phyloP scores from a whole-genome alignment of 352 stramenopile genomes.

The Elongisporangium prolatum region DNA sequence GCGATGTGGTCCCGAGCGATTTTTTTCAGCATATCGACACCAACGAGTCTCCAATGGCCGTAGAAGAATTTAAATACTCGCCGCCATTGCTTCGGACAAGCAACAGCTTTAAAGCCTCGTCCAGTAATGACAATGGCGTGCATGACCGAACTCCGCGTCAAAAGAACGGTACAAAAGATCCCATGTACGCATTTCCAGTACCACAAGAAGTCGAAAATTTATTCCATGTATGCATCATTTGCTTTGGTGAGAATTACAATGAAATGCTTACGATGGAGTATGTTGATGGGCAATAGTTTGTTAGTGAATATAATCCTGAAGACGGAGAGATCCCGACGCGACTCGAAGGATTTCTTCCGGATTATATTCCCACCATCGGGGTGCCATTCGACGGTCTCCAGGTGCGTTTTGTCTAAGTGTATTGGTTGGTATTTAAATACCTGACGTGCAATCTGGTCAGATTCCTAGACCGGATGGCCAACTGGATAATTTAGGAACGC shows the following conservation, averaged over 20 bases:
- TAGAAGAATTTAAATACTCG: background rate
- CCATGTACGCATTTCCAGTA: constrained; percentile 13
- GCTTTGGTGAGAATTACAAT: background rate
- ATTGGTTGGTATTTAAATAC: background rate
- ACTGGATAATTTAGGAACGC: constrained; percentile 69
- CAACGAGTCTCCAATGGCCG: background rate
- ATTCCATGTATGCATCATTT: constrained; percentile 33
- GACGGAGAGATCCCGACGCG: constrained; percentile 86
- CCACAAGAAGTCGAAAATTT: constrained; percentile 52
- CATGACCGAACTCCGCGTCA: background rate
- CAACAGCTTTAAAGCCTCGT: background rate
- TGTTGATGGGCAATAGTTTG: constrained; percentile 31
- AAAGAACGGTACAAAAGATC: background rate
- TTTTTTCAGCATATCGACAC: constrained; percentile 42
- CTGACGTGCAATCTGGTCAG: constrained; percentile 12
- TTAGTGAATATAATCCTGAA: constrained; percentile 85
- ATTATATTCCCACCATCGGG: constrained; percentile 84
- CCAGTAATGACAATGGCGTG: background rate
- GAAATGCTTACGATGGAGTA: background rate
- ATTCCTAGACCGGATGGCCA: constrained; percentile 86
- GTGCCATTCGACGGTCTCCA: constrained; percentile 69
- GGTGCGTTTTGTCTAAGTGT: constrained; percentile 24
- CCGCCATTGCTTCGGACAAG: background rate
- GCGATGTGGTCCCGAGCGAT: constrained; percentile 39
- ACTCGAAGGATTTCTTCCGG: constrained; percentile 91